These are phyloP conservation scores for Penicillium salamii DNA, from an alignment of 495 filamentous ascomycete species.

Conservation along the genomic window DNA sequence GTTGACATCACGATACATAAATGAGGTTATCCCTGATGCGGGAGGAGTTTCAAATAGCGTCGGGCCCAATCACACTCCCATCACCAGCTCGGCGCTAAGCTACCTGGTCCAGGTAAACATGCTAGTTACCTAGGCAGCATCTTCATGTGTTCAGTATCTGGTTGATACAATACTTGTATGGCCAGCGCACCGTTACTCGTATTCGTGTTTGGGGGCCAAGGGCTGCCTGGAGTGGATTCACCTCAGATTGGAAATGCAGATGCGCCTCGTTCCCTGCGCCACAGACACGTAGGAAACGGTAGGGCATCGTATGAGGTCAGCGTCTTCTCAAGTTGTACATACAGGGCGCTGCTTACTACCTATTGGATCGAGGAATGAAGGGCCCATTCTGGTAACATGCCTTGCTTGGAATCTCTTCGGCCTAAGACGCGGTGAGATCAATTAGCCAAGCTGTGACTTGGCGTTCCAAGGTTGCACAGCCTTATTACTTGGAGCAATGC, in stretches of 20 bases:
- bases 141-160: too few species aligned
- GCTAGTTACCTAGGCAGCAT: too few species aligned
- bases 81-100: too few species aligned
- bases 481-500: too few species aligned
- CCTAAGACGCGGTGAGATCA: background rate
- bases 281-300: background rate
- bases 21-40: too few species aligned
- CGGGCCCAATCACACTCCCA: too few species aligned
- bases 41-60: too few species aligned
- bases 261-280: slow-evolving; percentile 6
- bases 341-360: background rate
- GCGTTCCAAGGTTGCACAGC: slow-evolving; percentile 11
- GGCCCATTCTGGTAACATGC: background rate
- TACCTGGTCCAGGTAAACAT: too few species aligned
- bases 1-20: too few species aligned
- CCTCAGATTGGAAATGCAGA: background rate
- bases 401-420: background rate
- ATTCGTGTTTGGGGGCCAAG: slow-evolving; percentile 5
- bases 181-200: slow-evolving; percentile 1
- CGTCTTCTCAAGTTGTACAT: background rate
- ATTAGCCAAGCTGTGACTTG: too few species aligned
- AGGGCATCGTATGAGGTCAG: slow-evolving; percentile 2
- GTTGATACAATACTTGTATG: background rate
- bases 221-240: slow-evolving; percentile 2
- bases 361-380: background rate